Conservation (phyloP, 352 stramenopile genomes). For the Globisporangium apiculatum region DNA sequence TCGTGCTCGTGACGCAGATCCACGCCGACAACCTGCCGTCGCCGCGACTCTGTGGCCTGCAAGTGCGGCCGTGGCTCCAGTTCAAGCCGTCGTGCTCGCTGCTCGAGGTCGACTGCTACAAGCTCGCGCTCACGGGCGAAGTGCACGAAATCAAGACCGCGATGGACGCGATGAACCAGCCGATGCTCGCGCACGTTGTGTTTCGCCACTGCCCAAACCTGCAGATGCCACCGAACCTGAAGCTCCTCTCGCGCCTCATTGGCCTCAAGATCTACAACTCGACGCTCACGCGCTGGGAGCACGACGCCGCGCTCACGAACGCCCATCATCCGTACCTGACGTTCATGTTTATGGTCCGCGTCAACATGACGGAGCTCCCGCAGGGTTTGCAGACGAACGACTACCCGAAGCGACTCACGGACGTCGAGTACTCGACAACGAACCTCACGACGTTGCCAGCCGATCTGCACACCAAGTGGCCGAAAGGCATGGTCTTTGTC, state of each 20-base stretch:
- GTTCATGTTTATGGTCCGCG: constrained; percentile 8
- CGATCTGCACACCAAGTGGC: constrained; percentile 11
- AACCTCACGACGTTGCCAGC: constrained; percentile 8
- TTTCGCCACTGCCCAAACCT: constrained; percentile 12
- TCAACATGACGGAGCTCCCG: constrained; percentile 12
- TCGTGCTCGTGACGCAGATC: constrained; percentile 2
- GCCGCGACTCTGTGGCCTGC: constrained; percentile 3
- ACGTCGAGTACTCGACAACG: constrained; percentile 7
- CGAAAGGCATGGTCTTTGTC: constrained; percentile 6
- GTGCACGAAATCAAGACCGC: constrained; percentile 7
- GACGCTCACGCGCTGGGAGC: constrained; percentile 11
- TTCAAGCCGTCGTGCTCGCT: constrained; percentile 12
- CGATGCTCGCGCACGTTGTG: constrained; percentile 3
- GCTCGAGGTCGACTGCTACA: constrained; percentile 10
- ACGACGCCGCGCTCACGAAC: constrained; percentile 13
- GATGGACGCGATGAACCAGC: constrained; percentile 9
- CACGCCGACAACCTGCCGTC: constrained; percentile 7
- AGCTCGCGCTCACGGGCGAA: constrained; percentile 7
- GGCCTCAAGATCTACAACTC: constrained; percentile 22
- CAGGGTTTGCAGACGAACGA: constrained; percentile 7
- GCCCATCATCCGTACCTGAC: constrained; percentile 5
- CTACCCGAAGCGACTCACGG: constrained; percentile 12
- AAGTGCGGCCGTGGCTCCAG: constrained; percentile 8
- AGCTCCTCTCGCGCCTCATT: constrained; percentile 1
- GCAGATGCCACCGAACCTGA: constrained; percentile 9